These are phyloP conservation scores for Phytophthora pistaciae DNA, from an alignment of 352 stramenopile species.

Conservation along the genomic window DNA sequence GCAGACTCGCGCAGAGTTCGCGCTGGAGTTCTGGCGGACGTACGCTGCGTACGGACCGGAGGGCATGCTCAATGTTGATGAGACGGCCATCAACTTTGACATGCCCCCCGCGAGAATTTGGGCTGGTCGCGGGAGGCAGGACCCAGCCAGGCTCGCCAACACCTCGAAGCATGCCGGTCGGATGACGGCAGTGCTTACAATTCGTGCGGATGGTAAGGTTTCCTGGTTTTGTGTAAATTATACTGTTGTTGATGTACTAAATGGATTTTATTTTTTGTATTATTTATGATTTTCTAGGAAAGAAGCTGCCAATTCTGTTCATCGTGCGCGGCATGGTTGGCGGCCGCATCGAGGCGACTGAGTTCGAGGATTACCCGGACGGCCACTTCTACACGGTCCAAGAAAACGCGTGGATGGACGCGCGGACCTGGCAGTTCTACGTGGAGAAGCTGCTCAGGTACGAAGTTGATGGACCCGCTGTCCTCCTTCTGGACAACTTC, in stretches of 20 bases:
- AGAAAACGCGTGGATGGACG: too few relatives aligned
- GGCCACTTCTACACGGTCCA: too few relatives aligned
- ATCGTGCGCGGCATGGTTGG: too few relatives aligned
- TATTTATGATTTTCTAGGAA: too few relatives aligned
- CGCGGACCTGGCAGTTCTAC: too few relatives aligned
- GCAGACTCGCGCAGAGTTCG: not conserved
- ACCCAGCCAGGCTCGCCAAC: not conserved
- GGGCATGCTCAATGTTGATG: not conserved
- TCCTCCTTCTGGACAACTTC: too few relatives aligned
- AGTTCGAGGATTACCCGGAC: too few relatives aligned
- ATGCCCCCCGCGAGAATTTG: not conserved
- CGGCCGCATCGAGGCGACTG: too few relatives aligned
- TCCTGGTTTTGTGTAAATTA: too few relatives aligned
- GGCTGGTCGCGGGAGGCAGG: not conserved
- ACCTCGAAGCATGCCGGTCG: not conserved
- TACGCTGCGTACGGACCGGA: not conserved
- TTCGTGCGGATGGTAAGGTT: not conserved
- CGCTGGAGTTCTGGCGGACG: not conserved
- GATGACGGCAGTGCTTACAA: not conserved
- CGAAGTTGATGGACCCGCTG: too few relatives aligned
- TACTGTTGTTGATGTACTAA: not conserved
- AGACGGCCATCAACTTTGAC: not conserved
- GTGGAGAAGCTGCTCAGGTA: too few relatives aligned
- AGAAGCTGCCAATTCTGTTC: too few relatives aligned
- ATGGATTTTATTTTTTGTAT: not conserved